A percentile compares a stretch with the other conserved stretches of the same genome.
Evolutionary conservation across 495 filamentous ascomycete species (phyloP).

Genomic region (Daldinia loculata): DNA sequence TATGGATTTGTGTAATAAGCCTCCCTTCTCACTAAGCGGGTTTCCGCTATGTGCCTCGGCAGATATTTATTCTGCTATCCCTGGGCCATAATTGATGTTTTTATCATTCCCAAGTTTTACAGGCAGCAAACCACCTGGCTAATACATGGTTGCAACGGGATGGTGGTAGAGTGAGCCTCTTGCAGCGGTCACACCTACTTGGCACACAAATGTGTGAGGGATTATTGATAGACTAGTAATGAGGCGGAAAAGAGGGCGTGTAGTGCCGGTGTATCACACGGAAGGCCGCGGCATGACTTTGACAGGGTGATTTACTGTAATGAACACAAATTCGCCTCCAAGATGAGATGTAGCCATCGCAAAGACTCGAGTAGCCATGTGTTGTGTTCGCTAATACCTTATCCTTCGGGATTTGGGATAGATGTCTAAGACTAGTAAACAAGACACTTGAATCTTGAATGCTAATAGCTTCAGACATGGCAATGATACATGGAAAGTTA

Average conservation of each 20-base stretch:
- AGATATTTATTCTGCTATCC: neutral
- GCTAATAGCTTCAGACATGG: neutral
- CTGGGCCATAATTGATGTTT: neutral
- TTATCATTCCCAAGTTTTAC: neutral
- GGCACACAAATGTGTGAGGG: constrained; percentile 22
- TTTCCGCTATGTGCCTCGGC: neutral
- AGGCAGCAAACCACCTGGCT: constrained; percentile 5
- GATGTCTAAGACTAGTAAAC: neutral
- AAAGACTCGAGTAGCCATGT: neutral
- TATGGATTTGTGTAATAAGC: neutral
- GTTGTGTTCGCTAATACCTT: neutral
- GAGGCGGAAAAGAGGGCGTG: constrained; percentile 12
- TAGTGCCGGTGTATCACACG: constrained; percentile 15
- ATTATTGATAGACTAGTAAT: constrained; percentile 45
- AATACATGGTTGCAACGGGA: constrained; percentile 29
- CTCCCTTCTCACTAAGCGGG: neutral
- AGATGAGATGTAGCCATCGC: constrained; percentile 7
- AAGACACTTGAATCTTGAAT: neutral
- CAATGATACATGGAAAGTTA: neutral
- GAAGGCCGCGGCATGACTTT: constrained; percentile 17
- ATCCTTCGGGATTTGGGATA: neutral
- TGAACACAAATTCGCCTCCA: constrained; percentile 13
- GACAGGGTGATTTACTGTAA: constrained; percentile 23
- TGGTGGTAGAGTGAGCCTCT: constrained; percentile 23
- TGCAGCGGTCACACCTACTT: constrained; percentile 33